Percentiles rank a stretch among this genome's conserved stretches.
Conservation (phyloP, 495 filamentous ascomycete species). For the Aspergillus heteromorphus region DNA sequence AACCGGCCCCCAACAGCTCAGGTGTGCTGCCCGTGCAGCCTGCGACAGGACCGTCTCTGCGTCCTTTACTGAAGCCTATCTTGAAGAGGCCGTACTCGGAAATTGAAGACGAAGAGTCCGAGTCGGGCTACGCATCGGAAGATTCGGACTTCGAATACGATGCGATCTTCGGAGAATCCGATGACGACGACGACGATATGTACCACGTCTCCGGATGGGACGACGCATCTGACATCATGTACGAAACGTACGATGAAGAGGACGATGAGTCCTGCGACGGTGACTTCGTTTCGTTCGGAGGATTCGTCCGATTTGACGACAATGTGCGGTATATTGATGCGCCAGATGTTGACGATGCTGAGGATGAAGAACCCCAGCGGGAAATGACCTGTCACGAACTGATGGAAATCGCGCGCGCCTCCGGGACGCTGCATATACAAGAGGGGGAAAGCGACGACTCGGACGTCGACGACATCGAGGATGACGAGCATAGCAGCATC, state of each 20-base stretch:
- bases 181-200: conserved; percentile 28
- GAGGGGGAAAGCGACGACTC: conserved; percentile 16
- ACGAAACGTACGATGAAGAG: conserved; percentile 29
- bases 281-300: conserved; percentile 38
- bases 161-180: conserved; percentile 23
- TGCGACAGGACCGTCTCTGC: conserved; percentile 18
- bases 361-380: conserved; percentile 14
- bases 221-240: conserved; percentile 25
- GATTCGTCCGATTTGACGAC: conserved; percentile 34
- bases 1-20: conserved; percentile 19
- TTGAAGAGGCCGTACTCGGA: conserved; percentile 32
- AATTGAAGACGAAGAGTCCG: conserved; percentile 25
- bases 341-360: conserved; percentile 23
- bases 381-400: conserved; percentile 43
- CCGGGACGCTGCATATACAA: conserved; percentile 11
- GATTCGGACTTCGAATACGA: conserved; percentile 33
- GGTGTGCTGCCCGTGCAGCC: conserved; percentile 16
- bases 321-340: conserved; percentile 36
- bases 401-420: conserved; percentile 33
- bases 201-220: conserved; percentile 37
- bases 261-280: conserved; percentile 38
- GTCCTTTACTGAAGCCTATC: conserved; percentile 34
- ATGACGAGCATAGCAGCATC: conserved; percentile 8
- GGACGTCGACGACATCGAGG: conserved; percentile 15
- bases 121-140: conserved; percentile 42